Base-by-base conservation (phyloP, 179 eudicot species). In the Beta macrorhiza region DNA sequence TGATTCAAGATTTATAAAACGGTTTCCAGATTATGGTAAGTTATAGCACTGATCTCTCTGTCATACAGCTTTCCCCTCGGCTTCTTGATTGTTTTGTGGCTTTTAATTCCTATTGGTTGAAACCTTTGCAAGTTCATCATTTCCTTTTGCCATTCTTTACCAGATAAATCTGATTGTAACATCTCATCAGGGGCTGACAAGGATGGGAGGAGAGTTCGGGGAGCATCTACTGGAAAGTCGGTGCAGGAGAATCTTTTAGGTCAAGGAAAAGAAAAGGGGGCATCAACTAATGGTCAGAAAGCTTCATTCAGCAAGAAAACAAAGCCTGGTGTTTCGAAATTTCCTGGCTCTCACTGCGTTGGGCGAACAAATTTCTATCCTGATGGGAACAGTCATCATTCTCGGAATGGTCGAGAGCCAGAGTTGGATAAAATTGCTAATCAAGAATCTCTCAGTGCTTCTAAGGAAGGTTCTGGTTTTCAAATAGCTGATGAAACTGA, bases 21-120 rank as follows among this genome's bases (percentile, higher is more conserved):
- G 78, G 78, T 79, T 72, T 83, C 62, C 81, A 69, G 86, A 81
- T 70, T 73, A 49, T 1, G 88, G 88, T 83, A 81, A 61, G 76
- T 49, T 57, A 59, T 44, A 76, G 8, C 57, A 45, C 71, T 73
- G 11, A 49, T 64, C 62, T 79, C 69, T 49, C 8, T 75, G 13
- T 82, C 67, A 5, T n/a, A 37, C 44, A 37, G 47, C 76, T 65
- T 72, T 29, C 59, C 32, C 32, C 47, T 61, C 61, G 42, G 53
- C 70, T 58, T 65, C 32, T 80, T 67, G 49, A n/a, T 45, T 29
- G 42, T 51, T 52, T 71, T 77, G 53, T 53, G 70, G 29, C 75
- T 63, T 56, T 5, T 65, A 13, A 52, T 77, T 79, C 74, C 49
- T 67, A 44, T 53, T 19, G 62, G 52, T 71, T 80, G 62, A 29